A percentile compares a stretch with the other conserved stretches of the same genome.
These are phyloP conservation scores for Vigna nakashimae DNA, from an alignment of 306 rosid species.

Conservation along the genomic window DNA sequence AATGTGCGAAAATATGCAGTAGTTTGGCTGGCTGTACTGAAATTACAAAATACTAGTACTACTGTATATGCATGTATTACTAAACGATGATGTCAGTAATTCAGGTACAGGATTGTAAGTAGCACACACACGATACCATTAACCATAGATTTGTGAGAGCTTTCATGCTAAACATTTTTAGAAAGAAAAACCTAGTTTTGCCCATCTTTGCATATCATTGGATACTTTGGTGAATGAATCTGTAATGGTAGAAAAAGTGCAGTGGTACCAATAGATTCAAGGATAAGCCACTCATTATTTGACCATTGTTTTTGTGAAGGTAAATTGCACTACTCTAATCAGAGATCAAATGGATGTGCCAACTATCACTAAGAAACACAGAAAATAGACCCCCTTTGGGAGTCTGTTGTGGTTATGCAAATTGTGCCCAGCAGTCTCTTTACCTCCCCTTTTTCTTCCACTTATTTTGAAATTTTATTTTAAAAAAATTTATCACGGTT, in stretches of 20 bases:
- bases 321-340: not conserved
- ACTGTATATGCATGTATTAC: slow-evolving; percentile 25
- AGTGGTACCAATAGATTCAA: not conserved
- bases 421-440: too few species aligned
- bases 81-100: slow-evolving; percentile 21
- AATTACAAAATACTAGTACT: slow-evolving; percentile 18
- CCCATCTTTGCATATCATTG: not conserved
- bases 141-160: slow-evolving; percentile 31
- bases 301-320: not conserved
- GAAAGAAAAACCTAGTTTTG: not conserved
- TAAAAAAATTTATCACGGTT: too few species aligned
- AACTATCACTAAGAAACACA: too few species aligned
- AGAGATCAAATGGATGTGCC: too few species aligned
- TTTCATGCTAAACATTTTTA: not conserved
- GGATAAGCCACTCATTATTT: not conserved
- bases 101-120: slow-evolving; percentile 36
- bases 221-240: not conserved
- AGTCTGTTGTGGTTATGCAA: too few species aligned
- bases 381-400: too few species aligned
- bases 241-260: slow-evolving; percentile 22
- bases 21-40: slow-evolving; percentile 41
- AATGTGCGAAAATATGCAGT: slow-evolving; percentile 35
- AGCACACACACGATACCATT: slow-evolving; percentile 26
- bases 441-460: too few species aligned
- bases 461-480: too few species aligned